Evolutionary conservation across 805 yeast species (phyloP).

Genomic region (Spathaspora girioi): DNA sequence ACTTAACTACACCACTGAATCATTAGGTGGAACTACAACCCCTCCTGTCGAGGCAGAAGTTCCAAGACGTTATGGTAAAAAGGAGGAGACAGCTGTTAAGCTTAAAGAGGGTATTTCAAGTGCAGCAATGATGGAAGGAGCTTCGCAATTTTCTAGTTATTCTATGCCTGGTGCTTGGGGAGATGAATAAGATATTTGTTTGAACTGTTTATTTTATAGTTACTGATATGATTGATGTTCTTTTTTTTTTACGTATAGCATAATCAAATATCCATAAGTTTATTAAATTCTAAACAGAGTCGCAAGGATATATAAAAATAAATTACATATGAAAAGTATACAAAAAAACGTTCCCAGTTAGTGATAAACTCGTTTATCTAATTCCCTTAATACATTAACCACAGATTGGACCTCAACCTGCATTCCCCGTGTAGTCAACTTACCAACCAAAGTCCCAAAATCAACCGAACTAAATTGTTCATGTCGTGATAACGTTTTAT

Average conservation of each 20-base stretch:
- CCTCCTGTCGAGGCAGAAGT: not conserved
- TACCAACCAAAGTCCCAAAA: conserved; percentile 68
- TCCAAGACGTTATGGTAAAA: not conserved
- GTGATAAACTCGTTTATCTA: conserved; percentile 64
- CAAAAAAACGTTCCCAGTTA: conserved; percentile 12
- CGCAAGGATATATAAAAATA: not conserved
- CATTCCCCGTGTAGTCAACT: conserved; percentile 78
- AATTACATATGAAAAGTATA: not conserved
- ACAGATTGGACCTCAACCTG: conserved; percentile 90
- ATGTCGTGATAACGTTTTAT: conserved; percentile 80
- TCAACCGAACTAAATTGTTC: conserved; percentile 72
- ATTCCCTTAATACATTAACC: conserved; percentile 76
- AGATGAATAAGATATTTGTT: conserved; percentile 1
- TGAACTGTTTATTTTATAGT: not conserved
- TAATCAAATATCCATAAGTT: not conserved
- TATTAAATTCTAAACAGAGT: not conserved
- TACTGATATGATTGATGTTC: not conserved
- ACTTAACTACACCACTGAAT: conserved; percentile 1
- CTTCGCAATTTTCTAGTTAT: not conserved
- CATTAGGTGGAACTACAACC: conserved; percentile 1
- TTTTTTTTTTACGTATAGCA: not conserved
- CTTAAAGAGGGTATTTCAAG: not conserved
- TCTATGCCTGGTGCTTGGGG: conserved; percentile 10
- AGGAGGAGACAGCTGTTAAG: not conserved
- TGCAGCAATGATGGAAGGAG: not conserved